phyloP scores from a whole-genome alignment of 2,329 filamentous ascomycete species.

The Bertia moriformis region DNA sequence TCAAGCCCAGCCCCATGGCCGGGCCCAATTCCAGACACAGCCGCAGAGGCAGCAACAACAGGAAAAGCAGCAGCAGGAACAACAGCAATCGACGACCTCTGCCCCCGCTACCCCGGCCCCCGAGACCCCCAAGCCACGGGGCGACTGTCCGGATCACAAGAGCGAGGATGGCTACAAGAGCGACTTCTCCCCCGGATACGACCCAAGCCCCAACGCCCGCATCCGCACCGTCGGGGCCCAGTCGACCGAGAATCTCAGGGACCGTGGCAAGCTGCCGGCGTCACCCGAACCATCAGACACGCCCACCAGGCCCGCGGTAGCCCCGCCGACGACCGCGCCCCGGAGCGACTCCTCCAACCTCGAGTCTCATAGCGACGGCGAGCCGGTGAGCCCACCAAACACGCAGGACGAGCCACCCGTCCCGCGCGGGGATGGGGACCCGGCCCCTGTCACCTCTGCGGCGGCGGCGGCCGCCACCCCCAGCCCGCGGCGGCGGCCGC shows the following conservation, averaged over 20 bases:
- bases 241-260: conserved; percentile 13
- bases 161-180: conserved; percentile 21
- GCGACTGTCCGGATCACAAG: conserved; percentile 9
- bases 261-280: conserved; percentile 19
- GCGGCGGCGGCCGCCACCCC: conserved; percentile 24
- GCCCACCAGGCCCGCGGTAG: conserved; percentile 10
- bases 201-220: conserved; percentile 56
- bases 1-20: too few species aligned
- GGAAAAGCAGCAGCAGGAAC: too few species aligned
- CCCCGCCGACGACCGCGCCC: too few species aligned
- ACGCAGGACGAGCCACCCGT: conserved; percentile 7
- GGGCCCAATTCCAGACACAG: too few species aligned
- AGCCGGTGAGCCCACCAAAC: conserved; percentile 17
- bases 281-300: conserved; percentile 15
- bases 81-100: conserved; percentile 4
- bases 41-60: too few species aligned
- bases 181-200: conserved; percentile 63
- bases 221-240: conserved; percentile 42
- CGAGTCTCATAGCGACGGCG: conserved; percentile 30
- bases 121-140: conserved; percentile 9
- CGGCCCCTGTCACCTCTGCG: conserved; percentile 11
- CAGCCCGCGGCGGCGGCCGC: too few species aligned
- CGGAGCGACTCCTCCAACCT: conserved; percentile 32
- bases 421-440: too few species aligned
- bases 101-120: conserved; percentile 5